Evolutionary conservation across 83 land plant species (phyloP).

Genomic region (Larix sibirica): DNA sequence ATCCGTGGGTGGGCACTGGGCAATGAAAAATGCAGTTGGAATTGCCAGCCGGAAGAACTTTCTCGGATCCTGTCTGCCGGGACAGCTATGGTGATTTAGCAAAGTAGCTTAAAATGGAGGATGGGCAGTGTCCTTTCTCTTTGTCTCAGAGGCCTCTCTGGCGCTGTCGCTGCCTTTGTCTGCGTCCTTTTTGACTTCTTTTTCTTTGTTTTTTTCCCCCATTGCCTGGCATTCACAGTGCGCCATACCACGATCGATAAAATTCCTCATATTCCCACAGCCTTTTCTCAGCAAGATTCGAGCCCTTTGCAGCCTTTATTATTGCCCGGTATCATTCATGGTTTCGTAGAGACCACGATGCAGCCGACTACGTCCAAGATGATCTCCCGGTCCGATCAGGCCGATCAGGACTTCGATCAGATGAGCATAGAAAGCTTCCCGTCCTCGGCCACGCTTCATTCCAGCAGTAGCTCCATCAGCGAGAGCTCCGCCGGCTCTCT

Average conservation of each 20-base stretch:
- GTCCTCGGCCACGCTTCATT: conserved; percentile 1
- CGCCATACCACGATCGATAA: not conserved
- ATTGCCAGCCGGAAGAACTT: not conserved
- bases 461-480: not conserved
- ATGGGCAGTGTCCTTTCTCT: not conserved
- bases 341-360: not conserved
- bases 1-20: not conserved
- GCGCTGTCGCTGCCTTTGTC: conserved; percentile 4
- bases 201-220: not conserved
- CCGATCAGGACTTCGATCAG: not conserved
- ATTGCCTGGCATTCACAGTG: not conserved
- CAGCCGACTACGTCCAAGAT: not conserved
- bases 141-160: conserved; percentile 12
- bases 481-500: not conserved
- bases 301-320: not conserved
- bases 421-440: not conserved
- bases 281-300: not conserved
- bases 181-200: not conserved
- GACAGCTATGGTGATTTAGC: conserved; percentile 3
- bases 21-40: not conserved
- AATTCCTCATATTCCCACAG: not conserved
- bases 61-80: not conserved
- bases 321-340: not conserved
- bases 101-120: conserved; percentile 1
- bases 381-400: not conserved